Base-by-base conservation (phyloP, 768 basidiomycete species). In the Psilocybe sp. region DNA sequence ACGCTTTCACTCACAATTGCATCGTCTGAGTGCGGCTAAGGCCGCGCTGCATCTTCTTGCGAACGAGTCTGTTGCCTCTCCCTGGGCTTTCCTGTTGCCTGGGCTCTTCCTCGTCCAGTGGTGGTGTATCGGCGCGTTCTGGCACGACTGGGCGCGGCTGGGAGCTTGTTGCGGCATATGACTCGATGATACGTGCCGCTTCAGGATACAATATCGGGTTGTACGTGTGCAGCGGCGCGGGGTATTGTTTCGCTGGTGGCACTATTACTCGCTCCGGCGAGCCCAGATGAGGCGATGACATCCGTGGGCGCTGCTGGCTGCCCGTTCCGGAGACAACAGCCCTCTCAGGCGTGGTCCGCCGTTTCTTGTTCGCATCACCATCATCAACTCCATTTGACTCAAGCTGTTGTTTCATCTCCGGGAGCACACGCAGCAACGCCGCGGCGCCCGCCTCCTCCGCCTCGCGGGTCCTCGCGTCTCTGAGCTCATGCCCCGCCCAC, bases 141-240 rank as follows among this genome's bases (percentile, higher is more conserved):
- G 23, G 23, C 7, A 28, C 7, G 7, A 28, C 23, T 3, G 23
- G 23, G 23, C 23, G 23, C 23, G 23, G 23, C 23, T 28, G 23
- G 23, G 23, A 28, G 23, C 23, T 28, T 7, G n/a, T 40, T 15
- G 8, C 3, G 4, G 36, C 12, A 11, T 61, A 62, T 2, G 58
- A 55, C 38, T 59, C 56, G 31, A 69, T 71, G 4, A 66, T 59
- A 11, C 51, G 52, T 20, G 64, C 65, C 1, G 69, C 71, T 18
- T 73, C 67, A 0, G 71, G 71, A 62, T 72, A 72, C 7, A 70
- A 12, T 9, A 56, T 42, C 0, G 69, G 71, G 34, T 72, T 62
- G 40, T 74, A 73, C 4, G 65, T 51, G 12, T 66, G 63, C 12
- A 69, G 42, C 1, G 69, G 70, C 0, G 69, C 70, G 19, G 71